These are phyloP conservation scores for Globisporangium lucens DNA, from an alignment of 352 stramenopile genomes.

Conservation along the genomic window DNA sequence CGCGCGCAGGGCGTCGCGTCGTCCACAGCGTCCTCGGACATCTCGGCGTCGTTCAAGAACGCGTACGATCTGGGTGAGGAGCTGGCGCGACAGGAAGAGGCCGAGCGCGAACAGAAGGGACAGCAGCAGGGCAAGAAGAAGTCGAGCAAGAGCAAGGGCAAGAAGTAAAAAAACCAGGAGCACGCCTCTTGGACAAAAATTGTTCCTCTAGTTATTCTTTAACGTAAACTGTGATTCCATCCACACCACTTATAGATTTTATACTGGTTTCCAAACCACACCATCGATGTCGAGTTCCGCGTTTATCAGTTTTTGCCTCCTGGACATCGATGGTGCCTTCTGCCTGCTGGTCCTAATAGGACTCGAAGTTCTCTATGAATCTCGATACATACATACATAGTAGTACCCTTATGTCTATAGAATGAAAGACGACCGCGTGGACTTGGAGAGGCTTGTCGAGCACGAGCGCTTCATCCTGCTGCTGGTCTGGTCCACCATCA, in stretches of 20 bases:
- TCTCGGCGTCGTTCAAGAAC: conserved; percentile 73
- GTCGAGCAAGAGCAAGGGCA: conserved; percentile 35
- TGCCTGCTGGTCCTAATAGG: too few relatives aligned
- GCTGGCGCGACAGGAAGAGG: conserved; percentile 67
- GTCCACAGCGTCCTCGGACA: conserved; percentile 28
- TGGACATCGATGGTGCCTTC: too few relatives aligned
- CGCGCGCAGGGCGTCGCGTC: conserved; percentile 46
- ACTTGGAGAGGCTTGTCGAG: too few relatives aligned
- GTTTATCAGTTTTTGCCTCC: too few relatives aligned
- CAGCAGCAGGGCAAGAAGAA: conserved; percentile 53
- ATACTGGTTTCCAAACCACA: not conserved
- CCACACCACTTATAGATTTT: not conserved
- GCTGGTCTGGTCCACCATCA: too few relatives aligned
- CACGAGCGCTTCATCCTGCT: too few relatives aligned
- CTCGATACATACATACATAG: too few relatives aligned
- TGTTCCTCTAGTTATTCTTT: not conserved
- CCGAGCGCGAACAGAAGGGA: conserved; percentile 32
- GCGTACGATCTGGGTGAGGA: conserved; percentile 76
- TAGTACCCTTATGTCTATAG: too few relatives aligned
- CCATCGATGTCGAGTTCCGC: too few relatives aligned
- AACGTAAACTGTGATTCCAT: not conserved
- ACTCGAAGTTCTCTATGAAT: too few relatives aligned
- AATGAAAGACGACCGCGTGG: too few relatives aligned
- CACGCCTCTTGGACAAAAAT: not conserved
- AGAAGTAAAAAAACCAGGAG: conserved; percentile 25